Evolutionary conservation across 2,329 filamentous ascomycete species (phyloP).

Genomic region (Epichloe amarillans): DNA sequence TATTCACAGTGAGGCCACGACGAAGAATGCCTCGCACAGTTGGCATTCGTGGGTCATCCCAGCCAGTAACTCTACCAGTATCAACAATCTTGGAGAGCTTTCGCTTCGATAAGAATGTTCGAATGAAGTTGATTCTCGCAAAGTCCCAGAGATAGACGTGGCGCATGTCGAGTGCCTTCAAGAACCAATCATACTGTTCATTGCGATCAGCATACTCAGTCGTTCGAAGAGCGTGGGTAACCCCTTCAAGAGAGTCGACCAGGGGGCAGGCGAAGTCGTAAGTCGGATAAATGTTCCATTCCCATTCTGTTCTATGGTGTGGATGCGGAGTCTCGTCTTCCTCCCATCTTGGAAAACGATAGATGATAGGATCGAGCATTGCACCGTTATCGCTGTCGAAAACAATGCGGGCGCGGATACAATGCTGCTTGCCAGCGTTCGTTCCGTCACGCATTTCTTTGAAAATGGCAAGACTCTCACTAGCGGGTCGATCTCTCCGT

Average conservation of each 20-base stretch:
- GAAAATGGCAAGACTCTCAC: slow-evolving; percentile 76
- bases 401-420: slow-evolving; percentile 87
- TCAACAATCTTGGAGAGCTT: slow-evolving; percentile 76
- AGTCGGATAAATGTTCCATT: slow-evolving; percentile 76
- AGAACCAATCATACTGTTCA: slow-evolving; percentile 76
- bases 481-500: slow-evolving; percentile 61
- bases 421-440: slow-evolving; percentile 68
- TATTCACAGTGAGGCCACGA: slow-evolving; percentile 61
- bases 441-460: slow-evolving; percentile 85
- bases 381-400: slow-evolving; percentile 87
- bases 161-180: slow-evolving; percentile 58
- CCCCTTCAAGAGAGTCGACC: slow-evolving; percentile 65
- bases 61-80: slow-evolving; percentile 61
- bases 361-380: slow-evolving; percentile 92
- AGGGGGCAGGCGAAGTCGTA: slow-evolving; percentile 80
- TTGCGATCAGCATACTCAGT: slow-evolving; percentile 83
- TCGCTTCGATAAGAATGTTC: slow-evolving; percentile 70
- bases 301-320: slow-evolving; percentile 65
- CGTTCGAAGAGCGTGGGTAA: slow-evolving; percentile 70
- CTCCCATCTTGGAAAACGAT: slow-evolving; percentile 42
- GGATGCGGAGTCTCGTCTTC: slow-evolving; percentile 44
- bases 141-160: slow-evolving; percentile 79
- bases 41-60: slow-evolving; percentile 71
- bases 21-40: slow-evolving; percentile 60
- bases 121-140: slow-evolving; percentile 70